These are phyloP conservation scores for Epichloe sibirici DNA, from an alignment of 2,329 filamentous ascomycete genomes.

Conservation along the genomic window DNA sequence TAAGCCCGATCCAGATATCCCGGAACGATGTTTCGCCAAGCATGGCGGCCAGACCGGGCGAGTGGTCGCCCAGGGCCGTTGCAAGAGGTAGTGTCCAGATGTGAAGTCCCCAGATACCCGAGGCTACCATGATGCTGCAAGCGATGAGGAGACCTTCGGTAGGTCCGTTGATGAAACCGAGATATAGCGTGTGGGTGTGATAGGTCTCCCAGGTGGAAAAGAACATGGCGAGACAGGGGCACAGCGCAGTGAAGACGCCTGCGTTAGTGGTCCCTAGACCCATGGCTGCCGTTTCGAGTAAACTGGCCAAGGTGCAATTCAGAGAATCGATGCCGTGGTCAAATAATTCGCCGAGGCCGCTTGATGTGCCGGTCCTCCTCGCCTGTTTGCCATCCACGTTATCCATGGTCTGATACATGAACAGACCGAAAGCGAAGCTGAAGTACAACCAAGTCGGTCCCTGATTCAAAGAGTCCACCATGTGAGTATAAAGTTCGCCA, in stretches of 20 bases:
- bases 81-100: constrained; percentile 74
- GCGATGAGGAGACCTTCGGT: constrained; percentile 91
- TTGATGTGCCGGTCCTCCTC: constrained; percentile 85
- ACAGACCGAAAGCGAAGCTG: constrained; percentile 88
- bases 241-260: constrained; percentile 81
- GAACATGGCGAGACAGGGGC: constrained; percentile 94
- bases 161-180: constrained; percentile 93
- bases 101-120: constrained; percentile 75
- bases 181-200: constrained; percentile 92
- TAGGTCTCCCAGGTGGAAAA: constrained; percentile 99
- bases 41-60: constrained; percentile 40
- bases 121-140: constrained; percentile 71
- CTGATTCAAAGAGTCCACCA: constrained; percentile 26
- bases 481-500: neutral
- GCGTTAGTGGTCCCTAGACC: constrained; percentile 73
- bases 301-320: constrained; percentile 87
- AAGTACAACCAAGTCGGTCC: constrained; percentile 88
- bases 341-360: constrained; percentile 88
- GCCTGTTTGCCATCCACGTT: constrained; percentile 98
- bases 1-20: constrained; percentile 74
- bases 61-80: constrained; percentile 46
- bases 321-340: constrained; percentile 97
- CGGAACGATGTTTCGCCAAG: constrained; percentile 65
- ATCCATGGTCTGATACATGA: constrained; percentile 99
- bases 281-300: constrained; percentile 89